Percentiles rank a stretch among this genome's conserved stretches.
Evolutionary conservation across 495 filamentous ascomycete species (phyloP).

Genomic region (Bombardia bombarda): DNA sequence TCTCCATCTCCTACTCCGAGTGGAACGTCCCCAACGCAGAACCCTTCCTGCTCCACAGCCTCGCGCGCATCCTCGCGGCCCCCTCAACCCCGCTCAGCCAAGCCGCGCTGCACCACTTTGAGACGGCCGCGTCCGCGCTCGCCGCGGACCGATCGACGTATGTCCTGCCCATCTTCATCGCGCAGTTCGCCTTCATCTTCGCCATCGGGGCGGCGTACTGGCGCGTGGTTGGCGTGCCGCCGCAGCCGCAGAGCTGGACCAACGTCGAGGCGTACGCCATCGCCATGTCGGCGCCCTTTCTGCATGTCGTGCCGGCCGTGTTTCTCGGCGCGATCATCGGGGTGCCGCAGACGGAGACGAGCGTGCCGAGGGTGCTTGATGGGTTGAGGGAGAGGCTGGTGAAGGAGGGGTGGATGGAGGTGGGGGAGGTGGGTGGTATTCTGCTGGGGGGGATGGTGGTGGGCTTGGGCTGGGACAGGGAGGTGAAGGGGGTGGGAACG

Average conservation of each 20-base stretch:
- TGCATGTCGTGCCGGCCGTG: slow-evolving; percentile 5
- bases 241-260: slow-evolving; percentile 4
- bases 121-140: slow-evolving; percentile 1
- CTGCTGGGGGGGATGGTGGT: no score
- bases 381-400: not conserved
- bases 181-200: slow-evolving; percentile 4
- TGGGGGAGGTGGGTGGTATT: not conserved
- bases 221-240: slow-evolving; percentile 4
- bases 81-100: no score
- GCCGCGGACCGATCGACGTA: slow-evolving; percentile 9
- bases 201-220: slow-evolving; percentile 11
- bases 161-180: slow-evolving; percentile 9
- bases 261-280: slow-evolving; percentile 14
- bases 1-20: no score
- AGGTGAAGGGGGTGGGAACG: no score
- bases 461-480: no score
- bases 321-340: slow-evolving; percentile 11
- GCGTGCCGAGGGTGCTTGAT: slow-evolving; percentile 4
- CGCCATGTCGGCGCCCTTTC: slow-evolving; percentile 12
- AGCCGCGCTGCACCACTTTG: not conserved
- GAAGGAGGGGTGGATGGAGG: not conserved
- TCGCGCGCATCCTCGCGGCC: not conserved
- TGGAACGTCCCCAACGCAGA: no score
- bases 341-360: slow-evolving; percentile 8
- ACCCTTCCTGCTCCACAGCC: no score